phyloP scores from a whole-genome alignment of 139 green algal species.

The Chlamydomonas incerta region DNA sequence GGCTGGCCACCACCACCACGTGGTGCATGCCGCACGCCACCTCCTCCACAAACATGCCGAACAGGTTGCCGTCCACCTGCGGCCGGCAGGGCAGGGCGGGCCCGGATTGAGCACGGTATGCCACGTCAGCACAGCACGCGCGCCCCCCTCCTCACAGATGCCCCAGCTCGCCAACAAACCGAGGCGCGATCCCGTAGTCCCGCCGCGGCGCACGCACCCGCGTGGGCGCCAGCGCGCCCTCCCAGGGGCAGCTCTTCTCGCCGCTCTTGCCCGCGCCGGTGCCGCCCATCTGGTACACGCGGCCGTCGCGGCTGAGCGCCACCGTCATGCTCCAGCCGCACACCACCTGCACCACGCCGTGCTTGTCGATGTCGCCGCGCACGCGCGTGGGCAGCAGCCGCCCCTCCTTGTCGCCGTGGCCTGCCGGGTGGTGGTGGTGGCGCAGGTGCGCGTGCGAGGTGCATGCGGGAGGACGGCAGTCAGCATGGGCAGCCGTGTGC shows the following conservation, averaged over 20 bases:
- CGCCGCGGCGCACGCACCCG: slow-evolving; percentile 42
- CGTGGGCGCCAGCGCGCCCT: slow-evolving; percentile 68
- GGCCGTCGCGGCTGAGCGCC: slow-evolving; percentile 72
- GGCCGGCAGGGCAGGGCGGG: no score
- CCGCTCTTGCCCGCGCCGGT: slow-evolving; percentile 70
- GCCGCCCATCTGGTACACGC: slow-evolving; percentile 84
- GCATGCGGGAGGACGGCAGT: no score
- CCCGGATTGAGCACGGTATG: no score
- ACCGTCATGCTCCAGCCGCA: slow-evolving; percentile 87
- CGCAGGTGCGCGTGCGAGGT: no score
- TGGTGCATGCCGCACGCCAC: slow-evolving; percentile 77
- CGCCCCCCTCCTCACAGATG: no score
- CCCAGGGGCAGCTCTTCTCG: slow-evolving; percentile 64
- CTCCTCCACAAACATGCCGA: slow-evolving; percentile 60
- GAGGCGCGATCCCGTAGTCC: no score
- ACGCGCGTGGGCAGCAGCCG: slow-evolving; percentile 71
- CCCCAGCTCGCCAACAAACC: no score
- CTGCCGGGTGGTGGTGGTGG: no score
- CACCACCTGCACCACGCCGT: slow-evolving; percentile 64
- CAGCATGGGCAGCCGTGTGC: no score
- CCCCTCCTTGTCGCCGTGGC: slow-evolving; percentile 62
- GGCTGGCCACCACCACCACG: slow-evolving; percentile 65
- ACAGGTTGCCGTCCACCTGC: slow-evolving; percentile 57
- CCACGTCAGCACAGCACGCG: no score
- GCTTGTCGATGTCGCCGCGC: slow-evolving; percentile 57